phyloP scores from a whole-genome alignment of 495 filamentous ascomycete genomes.

The Penicillium egyptiacum region DNA sequence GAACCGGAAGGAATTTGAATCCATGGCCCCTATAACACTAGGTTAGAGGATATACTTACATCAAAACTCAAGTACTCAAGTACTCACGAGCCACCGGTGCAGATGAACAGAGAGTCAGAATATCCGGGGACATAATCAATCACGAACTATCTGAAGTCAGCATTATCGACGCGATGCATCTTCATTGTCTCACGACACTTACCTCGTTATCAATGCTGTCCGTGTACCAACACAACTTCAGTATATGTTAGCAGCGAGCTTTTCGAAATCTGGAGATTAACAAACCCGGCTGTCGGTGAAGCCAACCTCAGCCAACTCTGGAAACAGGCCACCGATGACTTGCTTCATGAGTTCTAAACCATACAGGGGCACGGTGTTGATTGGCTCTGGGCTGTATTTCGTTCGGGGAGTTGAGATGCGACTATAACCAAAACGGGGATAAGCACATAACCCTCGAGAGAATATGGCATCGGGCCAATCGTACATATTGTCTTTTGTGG shows the following conservation, averaged over 20 bases:
- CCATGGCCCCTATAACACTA: conserved; percentile 14
- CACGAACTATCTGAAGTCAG: conserved; percentile 15
- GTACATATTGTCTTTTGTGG: conserved; percentile 12
- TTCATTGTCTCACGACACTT: neutral
- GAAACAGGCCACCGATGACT: conserved; percentile 19
- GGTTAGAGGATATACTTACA: neutral
- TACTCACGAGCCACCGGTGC: conserved; percentile 23
- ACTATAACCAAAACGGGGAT: neutral
- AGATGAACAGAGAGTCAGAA: conserved; percentile 16
- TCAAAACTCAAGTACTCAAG: neutral
- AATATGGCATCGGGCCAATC: neutral
- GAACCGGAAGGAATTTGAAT: conserved; percentile 23
- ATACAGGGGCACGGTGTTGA: conserved; percentile 20
- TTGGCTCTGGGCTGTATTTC: conserved; percentile 21
- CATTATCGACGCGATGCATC: neutral
- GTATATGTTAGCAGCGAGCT: conserved; percentile 5
- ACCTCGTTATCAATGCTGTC: conserved; percentile 22
- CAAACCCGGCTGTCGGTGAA: conserved; percentile 18
- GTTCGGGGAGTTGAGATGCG: conserved; percentile 22
- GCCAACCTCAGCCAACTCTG: conserved; percentile 16
- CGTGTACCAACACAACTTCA: conserved; percentile 20
- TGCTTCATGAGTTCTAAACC: conserved; percentile 20
- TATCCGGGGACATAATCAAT: conserved; percentile 21
- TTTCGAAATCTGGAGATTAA: neutral
- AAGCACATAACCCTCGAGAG: neutral